Base-by-base conservation (phyloP, 1,284 basidiomycete genomes). In the Stygiomarasmius scandens region DNA sequence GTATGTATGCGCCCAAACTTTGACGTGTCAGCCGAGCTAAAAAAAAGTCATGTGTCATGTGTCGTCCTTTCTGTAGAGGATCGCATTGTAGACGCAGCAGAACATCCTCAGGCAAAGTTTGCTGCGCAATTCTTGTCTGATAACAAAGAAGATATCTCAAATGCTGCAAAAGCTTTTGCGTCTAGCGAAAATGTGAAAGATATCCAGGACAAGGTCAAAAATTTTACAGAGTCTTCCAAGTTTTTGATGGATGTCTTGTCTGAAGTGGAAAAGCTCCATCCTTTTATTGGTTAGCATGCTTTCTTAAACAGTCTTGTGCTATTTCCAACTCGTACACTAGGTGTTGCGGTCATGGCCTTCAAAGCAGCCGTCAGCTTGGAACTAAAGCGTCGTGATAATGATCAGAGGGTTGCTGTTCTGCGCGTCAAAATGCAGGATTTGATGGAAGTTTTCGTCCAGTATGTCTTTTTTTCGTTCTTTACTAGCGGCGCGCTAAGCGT, bases 331-430 rank as follows among this genome's bases (percentile, higher is more conserved):
- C 10, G 29, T 41, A 10, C 4, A 27, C 11, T 14, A 44, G 43
- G 49, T 66, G 69, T 67, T 45, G 68, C 65, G 32, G 67, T 71
- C 4, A 56, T 70, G 38, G 69, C 69, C 2, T 71, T 71, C 66
- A 69, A 71, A 58, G 69, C 69, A 14, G 67, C 69, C 14, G 64
- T 70, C 38, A 64, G 60, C 19, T 60, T 71, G 8, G 69, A 70
- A 46, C 63, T 68, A 29, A 69, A 67, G 49, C 63, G 69, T n/a
- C 60, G 66, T 19, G 65, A 67, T 11, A 70, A 71, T 38, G 68
- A 71, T 52, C 63, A 64, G 43, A 64, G 64, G 52, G 66, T 71
- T n/a, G 58, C 67, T 4, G 62, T 64, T 4, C 56, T 71, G 36
- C 58, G 67, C 32, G 56, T 65, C 29, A 62, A 67, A 47, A 69